Evolutionary conservation across 2,329 filamentous ascomycete species (phyloP).

Genomic region (Gnomoniopsis sp.): DNA sequence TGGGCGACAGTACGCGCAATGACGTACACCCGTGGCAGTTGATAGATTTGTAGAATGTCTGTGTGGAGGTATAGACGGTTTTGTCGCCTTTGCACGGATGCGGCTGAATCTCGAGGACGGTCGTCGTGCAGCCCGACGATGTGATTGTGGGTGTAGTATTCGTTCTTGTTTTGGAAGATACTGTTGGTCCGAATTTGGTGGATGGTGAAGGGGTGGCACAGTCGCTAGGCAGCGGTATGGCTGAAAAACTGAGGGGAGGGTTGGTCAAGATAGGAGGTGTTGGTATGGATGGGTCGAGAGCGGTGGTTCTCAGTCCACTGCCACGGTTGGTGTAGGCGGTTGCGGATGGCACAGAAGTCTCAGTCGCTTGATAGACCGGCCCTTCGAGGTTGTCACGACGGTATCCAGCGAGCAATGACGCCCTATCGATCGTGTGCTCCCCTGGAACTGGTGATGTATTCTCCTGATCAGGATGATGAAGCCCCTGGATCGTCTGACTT

Average conservation of each 20-base stretch:
- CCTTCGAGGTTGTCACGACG: not conserved
- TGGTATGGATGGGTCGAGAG: no score
- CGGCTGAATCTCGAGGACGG: conserved; percentile 21
- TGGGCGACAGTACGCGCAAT: conserved; percentile 22
- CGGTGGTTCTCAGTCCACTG: no score
- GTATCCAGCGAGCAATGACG: not conserved
- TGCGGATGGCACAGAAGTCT: no score
- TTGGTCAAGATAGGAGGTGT: no score
- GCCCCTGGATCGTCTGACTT: not conserved
- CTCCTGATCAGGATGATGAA: not conserved
- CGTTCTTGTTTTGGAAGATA: not conserved
- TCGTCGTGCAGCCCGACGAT: conserved; percentile 24
- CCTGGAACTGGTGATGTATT: not conserved
- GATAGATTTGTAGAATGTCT: conserved; percentile 22
- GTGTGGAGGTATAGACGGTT: conserved; percentile 27
- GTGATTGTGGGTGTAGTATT: not conserved
- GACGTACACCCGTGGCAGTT: conserved; percentile 31
- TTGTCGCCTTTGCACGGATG: conserved; percentile 27
- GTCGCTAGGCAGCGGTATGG: no score
- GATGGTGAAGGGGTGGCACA: not conserved
- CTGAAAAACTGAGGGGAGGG: no score
- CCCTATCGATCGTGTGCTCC: no score
- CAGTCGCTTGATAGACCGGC: no score
- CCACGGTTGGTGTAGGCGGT: no score
- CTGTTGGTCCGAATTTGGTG: not conserved